phyloP scores from a whole-genome alignment of 805 yeast species.

The Candida corydali region DNA sequence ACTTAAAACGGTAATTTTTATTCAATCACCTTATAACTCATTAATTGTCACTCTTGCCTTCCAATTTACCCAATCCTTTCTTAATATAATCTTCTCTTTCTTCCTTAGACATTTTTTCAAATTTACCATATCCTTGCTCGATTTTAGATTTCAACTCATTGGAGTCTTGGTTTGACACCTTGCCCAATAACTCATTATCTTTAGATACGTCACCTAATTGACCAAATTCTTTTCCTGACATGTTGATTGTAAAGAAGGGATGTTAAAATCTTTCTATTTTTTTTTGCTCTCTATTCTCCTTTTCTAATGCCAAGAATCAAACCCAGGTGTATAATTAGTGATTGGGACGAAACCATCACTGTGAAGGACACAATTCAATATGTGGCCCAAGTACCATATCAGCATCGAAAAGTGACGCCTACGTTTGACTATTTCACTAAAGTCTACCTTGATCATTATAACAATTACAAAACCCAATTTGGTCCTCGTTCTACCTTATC shows the following conservation, averaged over 20 bases:
- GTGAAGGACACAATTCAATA: slow-evolving; percentile 48
- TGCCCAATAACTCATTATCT: neutral
- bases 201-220: slow-evolving; percentile 11
- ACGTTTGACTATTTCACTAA: slow-evolving; percentile 41
- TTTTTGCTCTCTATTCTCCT: neutral
- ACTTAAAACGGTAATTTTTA: too few species aligned
- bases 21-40: slow-evolving; percentile 1
- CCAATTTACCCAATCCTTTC: slow-evolving; percentile 11
- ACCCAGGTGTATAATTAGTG: slow-evolving; percentile 36
- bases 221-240: slow-evolving; percentile 10
- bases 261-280: neutral
- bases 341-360: slow-evolving; percentile 70
- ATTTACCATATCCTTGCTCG: slow-evolving; percentile 6
- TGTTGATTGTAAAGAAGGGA: neutral
- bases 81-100: slow-evolving; percentile 10
- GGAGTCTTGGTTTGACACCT: neutral
- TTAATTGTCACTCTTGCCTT: neutral
- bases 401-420: slow-evolving; percentile 33
- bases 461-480: slow-evolving; percentile 23
- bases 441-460: slow-evolving; percentile 35
- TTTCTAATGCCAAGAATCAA: slow-evolving; percentile 1
- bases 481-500: slow-evolving; percentile 28
- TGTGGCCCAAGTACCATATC: slow-evolving; percentile 47
- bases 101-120: slow-evolving; percentile 7
- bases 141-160: slow-evolving; percentile 1